These are phyloP conservation scores for Pyrus hybrid DNA, from an alignment of 331 rosid species.

Conservation along the genomic window DNA sequence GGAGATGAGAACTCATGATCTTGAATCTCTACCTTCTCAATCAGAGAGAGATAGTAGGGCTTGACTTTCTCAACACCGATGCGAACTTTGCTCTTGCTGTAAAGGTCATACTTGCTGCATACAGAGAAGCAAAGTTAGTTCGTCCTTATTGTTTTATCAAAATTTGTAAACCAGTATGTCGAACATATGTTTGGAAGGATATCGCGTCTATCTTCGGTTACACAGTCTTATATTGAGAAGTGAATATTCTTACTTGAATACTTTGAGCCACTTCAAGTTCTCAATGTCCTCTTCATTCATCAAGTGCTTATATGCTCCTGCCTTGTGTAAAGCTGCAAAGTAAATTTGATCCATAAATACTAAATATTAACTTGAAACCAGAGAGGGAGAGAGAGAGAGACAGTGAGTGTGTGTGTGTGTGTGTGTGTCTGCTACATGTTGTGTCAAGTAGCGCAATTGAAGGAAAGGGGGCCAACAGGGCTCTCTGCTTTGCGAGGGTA, in stretches of 20 bases:
- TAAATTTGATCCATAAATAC: background rate
- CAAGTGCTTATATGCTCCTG: conserved; percentile 59
- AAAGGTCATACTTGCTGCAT: conserved; percentile 21
- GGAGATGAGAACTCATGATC: background rate
- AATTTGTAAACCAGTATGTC: background rate
- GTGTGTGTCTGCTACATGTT: no score
- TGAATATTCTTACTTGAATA: conserved; percentile 47
- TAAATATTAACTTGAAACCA: background rate
- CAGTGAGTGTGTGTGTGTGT: no score
- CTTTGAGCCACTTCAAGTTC: conserved; percentile 65
- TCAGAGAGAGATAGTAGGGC: conserved; percentile 16
- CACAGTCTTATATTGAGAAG: background rate
- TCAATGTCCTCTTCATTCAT: conserved; percentile 65
- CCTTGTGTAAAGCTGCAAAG: conserved; percentile 50
- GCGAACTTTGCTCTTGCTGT: conserved; percentile 20
- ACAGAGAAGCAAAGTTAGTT: background rate
- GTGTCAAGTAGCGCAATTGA: background rate
- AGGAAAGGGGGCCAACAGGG: background rate
- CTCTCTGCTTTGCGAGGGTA: background rate
- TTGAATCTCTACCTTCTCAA: conserved; percentile 7
- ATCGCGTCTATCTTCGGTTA: no score
- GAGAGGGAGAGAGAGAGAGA: background rate
- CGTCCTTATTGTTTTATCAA: background rate
- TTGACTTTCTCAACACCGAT: conserved; percentile 9
- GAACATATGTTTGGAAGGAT: background rate